Evolutionary conservation across 2,329 filamentous ascomycete genomes (phyloP), one percentile per base, ranked within the genome.

Genomic region (Mollisiaceae sp.): DNA sequence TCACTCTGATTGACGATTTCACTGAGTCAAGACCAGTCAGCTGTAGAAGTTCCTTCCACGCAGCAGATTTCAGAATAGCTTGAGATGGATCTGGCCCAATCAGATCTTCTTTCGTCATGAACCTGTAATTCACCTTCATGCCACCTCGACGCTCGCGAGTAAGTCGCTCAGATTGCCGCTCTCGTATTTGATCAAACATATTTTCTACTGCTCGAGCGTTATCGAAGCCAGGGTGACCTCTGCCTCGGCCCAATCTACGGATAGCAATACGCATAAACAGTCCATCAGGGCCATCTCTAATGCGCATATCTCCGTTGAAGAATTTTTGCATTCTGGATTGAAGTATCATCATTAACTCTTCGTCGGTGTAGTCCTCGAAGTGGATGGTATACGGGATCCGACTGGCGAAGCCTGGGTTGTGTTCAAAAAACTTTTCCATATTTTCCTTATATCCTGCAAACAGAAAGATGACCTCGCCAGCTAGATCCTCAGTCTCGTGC

Each of bases 201-300:
- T 94, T 93, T 55, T 92, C 85, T 0, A 93, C 79, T 0, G 86
- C 82, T 0, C 91, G 80, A 0, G 91, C 91, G 70, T 94, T 93
- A 0, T 88, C 90, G 66, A 93, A 94, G 0, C 89, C 89, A 39
- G 87, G 82, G 0, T 81, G 82, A 0, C 87, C 89, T 0, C 90
- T 85, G 0, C 83, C 83, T 4, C 82, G 79, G 0, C 89, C 89
- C 14, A 93, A 76, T 1, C 90, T 81, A 0, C 87, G 82, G 8
- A 85, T 79, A 0, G 84, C 83, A 27, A 93, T 88, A 0, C 89
- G 85, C 62, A 83, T 82, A 70, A 86, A 92, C 0, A 92, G 79
- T 0, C 90, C 90, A 0, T 74, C 71, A 0, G 79, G 63, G 0
- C 88, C 88, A 15, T 79, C 85, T 59, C 91, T 86, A 1, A 87